Percentiles rank a stretch among this genome's conserved stretches.
Evolutionary conservation across 2,329 filamentous ascomycete genomes (phyloP).

Genomic region (Mollisiaceae sp.): DNA sequence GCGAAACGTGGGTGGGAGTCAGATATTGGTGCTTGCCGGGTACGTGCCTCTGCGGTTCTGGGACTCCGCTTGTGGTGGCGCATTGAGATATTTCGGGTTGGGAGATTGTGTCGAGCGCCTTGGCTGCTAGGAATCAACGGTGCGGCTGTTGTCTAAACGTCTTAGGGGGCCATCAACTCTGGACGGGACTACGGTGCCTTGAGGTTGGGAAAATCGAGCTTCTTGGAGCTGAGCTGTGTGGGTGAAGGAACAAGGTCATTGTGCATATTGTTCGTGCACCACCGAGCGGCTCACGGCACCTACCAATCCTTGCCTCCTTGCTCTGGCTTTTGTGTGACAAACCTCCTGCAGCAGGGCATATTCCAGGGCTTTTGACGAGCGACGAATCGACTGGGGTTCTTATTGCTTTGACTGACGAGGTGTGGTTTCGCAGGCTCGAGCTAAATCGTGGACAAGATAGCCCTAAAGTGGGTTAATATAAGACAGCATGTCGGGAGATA

Average conservation of each 20-base stretch:
- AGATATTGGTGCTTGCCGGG: conserved; percentile 27
- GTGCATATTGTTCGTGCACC: conserved; percentile 36
- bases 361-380: conserved; percentile 35
- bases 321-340: conserved; percentile 33
- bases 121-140: conserved; percentile 28
- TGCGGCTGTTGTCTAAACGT: conserved; percentile 20
- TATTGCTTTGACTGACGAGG: conserved; percentile 37
- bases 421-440: conserved; percentile 41
- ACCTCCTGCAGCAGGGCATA: conserved; percentile 36
- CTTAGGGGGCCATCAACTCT: conserved; percentile 5
- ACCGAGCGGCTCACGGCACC: conserved; percentile 35
- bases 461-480: conserved; percentile 31
- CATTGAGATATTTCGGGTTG: conserved; percentile 25
- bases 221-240: conserved; percentile 32
- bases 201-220: conserved; percentile 10
- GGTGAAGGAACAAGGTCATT: conserved; percentile 35
- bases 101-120: conserved; percentile 25
- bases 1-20: conserved; percentile 41
- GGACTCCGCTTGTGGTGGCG: conserved; percentile 21
- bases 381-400: conserved; percentile 33
- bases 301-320: conserved; percentile 35
- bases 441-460: conserved; percentile 30
- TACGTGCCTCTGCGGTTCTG: conserved; percentile 34
- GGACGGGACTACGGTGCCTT: not conserved
- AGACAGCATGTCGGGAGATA: conserved; percentile 45